Conservation (phyloP, 805 yeast species). For the Kazachstania martiniae region DNA sequence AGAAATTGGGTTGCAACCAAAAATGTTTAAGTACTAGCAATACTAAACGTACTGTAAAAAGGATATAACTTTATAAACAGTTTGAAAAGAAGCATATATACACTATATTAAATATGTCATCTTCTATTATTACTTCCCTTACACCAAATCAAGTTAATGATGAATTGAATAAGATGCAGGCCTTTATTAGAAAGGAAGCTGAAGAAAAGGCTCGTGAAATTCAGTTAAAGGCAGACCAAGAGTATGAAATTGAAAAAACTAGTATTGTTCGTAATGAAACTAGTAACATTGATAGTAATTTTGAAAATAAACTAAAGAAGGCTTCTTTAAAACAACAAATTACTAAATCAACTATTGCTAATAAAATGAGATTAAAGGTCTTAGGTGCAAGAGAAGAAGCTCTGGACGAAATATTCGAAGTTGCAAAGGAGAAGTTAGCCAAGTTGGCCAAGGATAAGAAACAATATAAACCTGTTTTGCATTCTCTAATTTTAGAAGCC, state of each 20-base stretch:
- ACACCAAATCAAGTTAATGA: constrained; percentile 63
- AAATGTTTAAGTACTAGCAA: too few species aligned
- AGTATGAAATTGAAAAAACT: constrained; percentile 95
- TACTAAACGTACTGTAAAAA: too few species aligned
- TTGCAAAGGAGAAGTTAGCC: constrained; percentile 52
- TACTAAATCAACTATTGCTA: constrained; percentile 87
- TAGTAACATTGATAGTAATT: constrained; percentile 71
- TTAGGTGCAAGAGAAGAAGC: constrained; percentile 78
- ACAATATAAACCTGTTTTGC: constrained; percentile 59
- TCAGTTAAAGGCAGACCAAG: constrained; percentile 92
- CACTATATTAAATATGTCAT: constrained; percentile 20
- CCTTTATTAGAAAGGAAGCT: constrained; percentile 97
- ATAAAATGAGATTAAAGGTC: constrained; percentile 88
- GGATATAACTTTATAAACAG: too few species aligned
- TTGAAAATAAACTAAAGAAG: constrained; percentile 78
- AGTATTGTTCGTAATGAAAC: constrained; percentile 88
- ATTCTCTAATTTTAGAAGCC: constrained; percentile 72
- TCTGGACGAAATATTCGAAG: constrained; percentile 61
- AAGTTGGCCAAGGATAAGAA: constrained; percentile 41
- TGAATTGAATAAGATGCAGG: constrained; percentile 95
- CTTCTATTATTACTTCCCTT: constrained; percentile 27
- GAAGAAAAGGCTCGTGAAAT: constrained; percentile 97
- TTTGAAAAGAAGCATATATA: too few species aligned
- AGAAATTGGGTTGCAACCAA: too few species aligned
- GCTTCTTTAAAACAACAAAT: constrained; percentile 90